Conservation (phyloP, 345 rosid species). For the Pugionium cornutum region DNA sequence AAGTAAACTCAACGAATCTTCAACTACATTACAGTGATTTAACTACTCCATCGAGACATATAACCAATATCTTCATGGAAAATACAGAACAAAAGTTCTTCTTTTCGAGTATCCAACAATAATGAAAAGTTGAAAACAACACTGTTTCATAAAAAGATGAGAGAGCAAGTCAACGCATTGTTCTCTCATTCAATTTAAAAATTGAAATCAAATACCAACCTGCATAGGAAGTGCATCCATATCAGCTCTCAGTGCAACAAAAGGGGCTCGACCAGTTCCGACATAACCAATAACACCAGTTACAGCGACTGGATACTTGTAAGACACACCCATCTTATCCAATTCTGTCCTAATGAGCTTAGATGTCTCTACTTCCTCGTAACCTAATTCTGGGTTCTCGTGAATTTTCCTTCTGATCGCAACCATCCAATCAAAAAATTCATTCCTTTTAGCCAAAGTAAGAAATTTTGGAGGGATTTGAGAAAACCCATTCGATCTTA, state of each 20-base stretch:
- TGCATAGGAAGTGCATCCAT: constrained; percentile 95
- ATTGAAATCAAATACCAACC: constrained; percentile 41
- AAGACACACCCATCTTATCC: constrained; percentile 67
- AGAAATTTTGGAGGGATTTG: constrained; percentile 58
- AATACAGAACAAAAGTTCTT: constrained; percentile 9
- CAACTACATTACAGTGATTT: neutral
- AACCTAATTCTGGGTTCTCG: constrained; percentile 87
- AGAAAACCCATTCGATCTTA: constrained; percentile 47
- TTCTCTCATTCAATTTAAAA: neutral
- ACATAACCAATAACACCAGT: constrained; percentile 83
- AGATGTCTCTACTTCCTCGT: constrained; percentile 86
- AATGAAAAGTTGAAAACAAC: neutral
- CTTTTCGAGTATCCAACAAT: constrained; percentile 5
- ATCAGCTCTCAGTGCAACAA: constrained; percentile 90
- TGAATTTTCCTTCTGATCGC: constrained; percentile 81
- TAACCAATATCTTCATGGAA: neutral
- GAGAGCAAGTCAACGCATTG: constrained; percentile 11
- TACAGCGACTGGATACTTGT: constrained; percentile 65
- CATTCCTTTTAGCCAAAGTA: constrained; percentile 54
- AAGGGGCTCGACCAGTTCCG: constrained; percentile 83
- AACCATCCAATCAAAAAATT: constrained; percentile 73
- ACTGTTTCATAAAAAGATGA: neutral
- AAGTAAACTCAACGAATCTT: neutral
- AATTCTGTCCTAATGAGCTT: constrained; percentile 72
- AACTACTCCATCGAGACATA: neutral